phyloP scores from a whole-genome alignment of 139 green algal species.

The Chlorella sp. region DNA sequence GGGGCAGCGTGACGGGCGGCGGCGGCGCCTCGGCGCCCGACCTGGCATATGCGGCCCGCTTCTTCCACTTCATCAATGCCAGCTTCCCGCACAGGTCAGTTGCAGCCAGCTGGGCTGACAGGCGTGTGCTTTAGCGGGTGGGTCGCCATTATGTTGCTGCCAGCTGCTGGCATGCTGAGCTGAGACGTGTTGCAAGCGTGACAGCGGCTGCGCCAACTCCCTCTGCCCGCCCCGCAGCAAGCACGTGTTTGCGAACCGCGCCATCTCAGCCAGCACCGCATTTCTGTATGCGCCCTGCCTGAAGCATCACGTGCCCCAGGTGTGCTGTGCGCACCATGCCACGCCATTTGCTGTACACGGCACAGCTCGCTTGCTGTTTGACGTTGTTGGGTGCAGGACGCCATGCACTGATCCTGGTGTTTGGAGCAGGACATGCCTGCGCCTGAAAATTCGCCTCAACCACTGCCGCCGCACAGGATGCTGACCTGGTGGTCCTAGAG shows the following conservation, averaged over 20 bases:
- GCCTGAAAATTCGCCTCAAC: no score
- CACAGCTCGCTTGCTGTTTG: no score
- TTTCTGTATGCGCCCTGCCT: slow-evolving; percentile 22
- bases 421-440: no score
- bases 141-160: no score
- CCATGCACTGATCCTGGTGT: no score
- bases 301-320: slow-evolving; percentile 15
- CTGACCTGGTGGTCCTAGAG: slow-evolving; percentile 1
- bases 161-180: not conserved
- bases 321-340: no score
- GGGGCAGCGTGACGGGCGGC: slow-evolving; percentile 16
- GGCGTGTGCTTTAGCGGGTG: no score
- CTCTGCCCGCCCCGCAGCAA: not conserved
- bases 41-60: not conserved
- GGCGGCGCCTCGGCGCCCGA: not conserved
- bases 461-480: not conserved
- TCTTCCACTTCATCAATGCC: slow-evolving; percentile 4
- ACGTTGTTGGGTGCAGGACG: no score
- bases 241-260: slow-evolving; percentile 9
- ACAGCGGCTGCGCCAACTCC: no score
- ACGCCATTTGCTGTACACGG: no score
- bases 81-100: slow-evolving; percentile 9
- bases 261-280: slow-evolving; percentile 18
- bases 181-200: no score
- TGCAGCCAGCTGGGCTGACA: no score